Evolutionary conservation across 2,329 filamentous ascomycete genomes (phyloP), one percentile per base, ranked within the genome.

Genomic region (Arthrobotrys iridis): DNA sequence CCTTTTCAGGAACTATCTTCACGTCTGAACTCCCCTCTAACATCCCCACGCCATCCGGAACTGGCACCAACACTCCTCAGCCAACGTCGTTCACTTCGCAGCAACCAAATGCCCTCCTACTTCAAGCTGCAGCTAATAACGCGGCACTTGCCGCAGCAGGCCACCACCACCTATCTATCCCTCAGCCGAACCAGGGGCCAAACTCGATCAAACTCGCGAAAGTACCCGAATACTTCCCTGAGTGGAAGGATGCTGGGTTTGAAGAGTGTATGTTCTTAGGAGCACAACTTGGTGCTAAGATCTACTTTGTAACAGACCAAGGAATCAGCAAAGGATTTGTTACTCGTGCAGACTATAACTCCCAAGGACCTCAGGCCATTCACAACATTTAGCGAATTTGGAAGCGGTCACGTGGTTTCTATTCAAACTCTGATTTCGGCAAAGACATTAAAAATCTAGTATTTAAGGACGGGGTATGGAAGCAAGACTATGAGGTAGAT

Each of bases 1-100:
- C 95, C 0, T 93, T 91, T 26, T 94, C 93, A 0, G 93, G 93
- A 58, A 97, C 93, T 43, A 98, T 98, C 80, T 98, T 98, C 85
- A 97, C 93, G 35, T 97, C 93, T 20, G 95, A 99, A 82, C 89
- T 98, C 37, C 95, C 95, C 5, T 97, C 93, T 6, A 94, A 95
- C 83, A 88, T 97, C 81, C 93, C 92, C 28, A 98, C 95, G 0
- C 95, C 95, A 0, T 87, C 91, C 8, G 93, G 93, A 18, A 98
- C 94, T 0, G 94, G 94, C 33, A 89, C 93, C 13, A 95, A 96
- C 82, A 98, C 94, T 0, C 96, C 95, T 0, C 92, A 92, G 1
- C 80, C 89, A 80, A 82, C 84, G 74, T 78, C 83, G 81, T 76
- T 85, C 82, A 59, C 85, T 86, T 83, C 82, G 2, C 84, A 86